These are phyloP conservation scores for Ceratocystis papillata DNA, from an alignment of 2,329 filamentous ascomycete species.

Conservation along the genomic window DNA sequence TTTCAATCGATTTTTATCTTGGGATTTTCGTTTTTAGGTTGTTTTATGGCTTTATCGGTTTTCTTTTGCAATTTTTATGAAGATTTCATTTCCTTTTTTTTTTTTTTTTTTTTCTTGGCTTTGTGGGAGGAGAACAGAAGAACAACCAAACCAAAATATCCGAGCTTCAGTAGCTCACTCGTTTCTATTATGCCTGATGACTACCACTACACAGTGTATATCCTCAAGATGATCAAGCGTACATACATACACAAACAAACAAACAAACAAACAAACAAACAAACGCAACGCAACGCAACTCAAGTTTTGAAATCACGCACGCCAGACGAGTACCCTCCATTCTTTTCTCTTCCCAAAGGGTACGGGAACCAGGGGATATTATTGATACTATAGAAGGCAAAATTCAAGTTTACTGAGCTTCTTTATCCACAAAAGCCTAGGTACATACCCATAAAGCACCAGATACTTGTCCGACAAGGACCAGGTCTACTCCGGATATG, in stretches of 20 bases:
- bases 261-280: neutral
- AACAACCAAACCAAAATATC: slow-evolving; percentile 8
- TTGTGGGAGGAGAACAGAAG: neutral
- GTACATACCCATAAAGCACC: too few relatives aligned
- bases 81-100: neutral
- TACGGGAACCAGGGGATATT: neutral
- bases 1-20: slow-evolving; percentile 11
- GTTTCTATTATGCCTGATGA: too few relatives aligned
- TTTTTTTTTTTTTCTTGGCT: neutral
- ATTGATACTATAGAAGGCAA: neutral
- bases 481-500: slow-evolving; percentile 10
- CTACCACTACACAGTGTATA: too few relatives aligned
- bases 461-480: neutral
- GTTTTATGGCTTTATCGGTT: slow-evolving; percentile 4
- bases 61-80: slow-evolving; percentile 5
- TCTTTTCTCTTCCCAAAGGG: too few relatives aligned
- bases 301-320: too few relatives aligned
- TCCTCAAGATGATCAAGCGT: neutral
- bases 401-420: neutral
- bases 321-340: too few relatives aligned
- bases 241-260: neutral
- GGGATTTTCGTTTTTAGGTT: neutral
- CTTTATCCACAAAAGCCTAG: too few relatives aligned
- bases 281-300: neutral
- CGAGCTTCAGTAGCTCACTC: neutral